Evolutionary conservation across 2,329 filamentous ascomycete species (phyloP).

Genomic region (Pestalotiopsis sp.): DNA sequence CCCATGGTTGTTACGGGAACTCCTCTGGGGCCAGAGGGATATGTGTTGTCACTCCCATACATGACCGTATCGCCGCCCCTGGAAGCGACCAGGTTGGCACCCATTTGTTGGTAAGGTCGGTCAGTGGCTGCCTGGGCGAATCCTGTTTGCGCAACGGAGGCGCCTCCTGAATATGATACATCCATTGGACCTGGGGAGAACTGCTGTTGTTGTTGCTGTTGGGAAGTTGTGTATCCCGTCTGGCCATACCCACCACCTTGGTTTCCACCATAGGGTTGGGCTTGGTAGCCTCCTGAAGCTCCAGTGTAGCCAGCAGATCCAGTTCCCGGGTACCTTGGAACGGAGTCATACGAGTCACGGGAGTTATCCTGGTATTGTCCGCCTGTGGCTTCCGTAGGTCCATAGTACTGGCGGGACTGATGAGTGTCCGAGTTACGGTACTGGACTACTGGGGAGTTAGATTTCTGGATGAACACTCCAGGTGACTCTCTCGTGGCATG

Average conservation of each 20-base stretch:
- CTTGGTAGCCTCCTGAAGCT: conserved; percentile 39
- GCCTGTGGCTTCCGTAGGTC: conserved; percentile 39
- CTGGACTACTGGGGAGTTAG: conserved; percentile 63
- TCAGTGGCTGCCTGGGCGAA: conserved; percentile 30
- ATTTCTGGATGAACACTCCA: conserved; percentile 52
- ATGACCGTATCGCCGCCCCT: conserved; percentile 19
- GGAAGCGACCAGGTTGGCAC: conserved; percentile 25
- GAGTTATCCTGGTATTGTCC: conserved; percentile 36
- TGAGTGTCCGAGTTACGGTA: conserved; percentile 59
- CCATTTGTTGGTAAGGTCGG: conserved; percentile 32
- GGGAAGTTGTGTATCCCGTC: conserved; percentile 28
- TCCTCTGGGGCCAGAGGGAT: conserved; percentile 22
- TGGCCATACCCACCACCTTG: conserved; percentile 32
- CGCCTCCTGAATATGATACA: conserved; percentile 27
- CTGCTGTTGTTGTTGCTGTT: conserved; percentile 21
- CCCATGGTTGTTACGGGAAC: conserved; percentile 32
- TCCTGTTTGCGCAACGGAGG: conserved; percentile 25
- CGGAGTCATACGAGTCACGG: conserved; percentile 43
- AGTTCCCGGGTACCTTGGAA: conserved; percentile 53
- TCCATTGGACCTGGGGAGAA: conserved; percentile 28
- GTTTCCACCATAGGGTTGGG: conserved; percentile 29
- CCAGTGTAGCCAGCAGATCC: conserved; percentile 53
- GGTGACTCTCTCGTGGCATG: conserved; percentile 53
- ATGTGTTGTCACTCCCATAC: conserved; percentile 28
- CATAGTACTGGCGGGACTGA: conserved; percentile 48